A percentile compares a stretch with the other conserved stretches of the same genome.
phyloP scores from a whole-genome alignment of 2,329 filamentous ascomycete genomes.

The Cladosporium sp. region DNA sequence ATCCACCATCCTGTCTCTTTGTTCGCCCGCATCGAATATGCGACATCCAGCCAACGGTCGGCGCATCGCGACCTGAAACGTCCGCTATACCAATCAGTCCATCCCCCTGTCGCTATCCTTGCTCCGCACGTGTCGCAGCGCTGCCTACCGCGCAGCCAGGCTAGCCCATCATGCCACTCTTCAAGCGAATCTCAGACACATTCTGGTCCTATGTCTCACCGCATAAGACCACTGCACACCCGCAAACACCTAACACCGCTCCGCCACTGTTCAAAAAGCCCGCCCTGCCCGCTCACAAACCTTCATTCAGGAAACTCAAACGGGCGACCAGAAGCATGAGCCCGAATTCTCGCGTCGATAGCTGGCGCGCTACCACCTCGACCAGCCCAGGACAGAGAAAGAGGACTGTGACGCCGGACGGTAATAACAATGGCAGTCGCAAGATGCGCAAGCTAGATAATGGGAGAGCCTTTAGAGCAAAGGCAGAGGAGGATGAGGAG shows the following conservation, averaged over 20 bases:
- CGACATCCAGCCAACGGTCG: not conserved
- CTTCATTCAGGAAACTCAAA: slow-evolving; percentile 17
- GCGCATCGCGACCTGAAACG: slow-evolving; percentile 1
- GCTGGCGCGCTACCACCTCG: slow-evolving; percentile 18
- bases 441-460: slow-evolving; percentile 21
- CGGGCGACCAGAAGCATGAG: slow-evolving; percentile 30
- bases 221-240: slow-evolving; percentile 33
- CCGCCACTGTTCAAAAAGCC: slow-evolving; percentile 32
- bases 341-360: slow-evolving; percentile 26
- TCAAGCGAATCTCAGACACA: slow-evolving; percentile 31
- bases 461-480: slow-evolving; percentile 3
- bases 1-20: not conserved
- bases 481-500: not conserved
- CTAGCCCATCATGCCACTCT: slow-evolving; percentile 1
- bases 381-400: slow-evolving; percentile 15
- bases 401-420: slow-evolving; percentile 19
- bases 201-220: slow-evolving; percentile 43
- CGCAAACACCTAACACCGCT: slow-evolving; percentile 15
- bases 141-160: not conserved
- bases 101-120: slow-evolving; percentile 7
- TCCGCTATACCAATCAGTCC: not conserved
- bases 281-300: not conserved
- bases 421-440: slow-evolving; percentile 12
- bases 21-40: not conserved
- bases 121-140: slow-evolving; percentile 5